phyloP scores from a whole-genome alignment of 768 basidiomycete species.

The Tylopilus sp. region DNA sequence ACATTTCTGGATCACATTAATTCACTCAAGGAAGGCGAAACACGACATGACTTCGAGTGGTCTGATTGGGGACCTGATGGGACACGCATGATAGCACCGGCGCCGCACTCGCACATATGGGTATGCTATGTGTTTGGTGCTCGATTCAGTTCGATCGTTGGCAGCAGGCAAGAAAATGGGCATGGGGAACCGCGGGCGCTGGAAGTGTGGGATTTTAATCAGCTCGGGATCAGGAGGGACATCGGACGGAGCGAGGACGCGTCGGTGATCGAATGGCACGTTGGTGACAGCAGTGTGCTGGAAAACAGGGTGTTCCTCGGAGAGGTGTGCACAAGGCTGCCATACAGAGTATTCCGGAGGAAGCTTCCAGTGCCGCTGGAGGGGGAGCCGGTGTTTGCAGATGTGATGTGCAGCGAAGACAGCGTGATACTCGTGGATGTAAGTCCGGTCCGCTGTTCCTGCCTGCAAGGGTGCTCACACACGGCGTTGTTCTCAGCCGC shows the following conservation, averaged over 20 bases:
- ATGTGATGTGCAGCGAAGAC: constrained; percentile 57
- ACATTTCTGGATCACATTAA: constrained; percentile 33
- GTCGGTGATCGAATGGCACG: constrained; percentile 20
- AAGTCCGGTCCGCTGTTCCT: constrained; percentile 5
- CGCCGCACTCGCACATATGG: constrained; percentile 44
- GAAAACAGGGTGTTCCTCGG: constrained; percentile 37
- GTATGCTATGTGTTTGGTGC: constrained; percentile 57
- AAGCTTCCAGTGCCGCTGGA: constrained; percentile 11
- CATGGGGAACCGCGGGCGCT: constrained; percentile 19
- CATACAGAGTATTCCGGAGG: constrained; percentile 40
- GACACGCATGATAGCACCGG: constrained; percentile 40
- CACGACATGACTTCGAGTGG: constrained; percentile 39
- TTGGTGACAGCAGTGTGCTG: constrained; percentile 26
- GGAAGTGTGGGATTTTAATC: constrained; percentile 53
- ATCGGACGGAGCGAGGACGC: constrained; percentile 2
- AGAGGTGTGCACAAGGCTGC: constrained; percentile 43
- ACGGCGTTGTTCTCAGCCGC: constrained; percentile 9
- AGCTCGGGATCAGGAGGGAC: constrained; percentile 35
- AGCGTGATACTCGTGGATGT: constrained; percentile 51
- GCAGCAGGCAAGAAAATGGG: constrained; percentile 12
- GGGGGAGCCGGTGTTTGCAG: constrained; percentile 14
- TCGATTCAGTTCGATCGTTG: constrained; percentile 36
- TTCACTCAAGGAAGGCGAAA: constrained; percentile 12
- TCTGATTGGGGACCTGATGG: constrained; percentile 48
- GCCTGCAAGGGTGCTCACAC: not conserved